These are phyloP conservation scores for Picochlorum sp. DNA, from an alignment of 139 green algal species.

Conservation along the genomic window DNA sequence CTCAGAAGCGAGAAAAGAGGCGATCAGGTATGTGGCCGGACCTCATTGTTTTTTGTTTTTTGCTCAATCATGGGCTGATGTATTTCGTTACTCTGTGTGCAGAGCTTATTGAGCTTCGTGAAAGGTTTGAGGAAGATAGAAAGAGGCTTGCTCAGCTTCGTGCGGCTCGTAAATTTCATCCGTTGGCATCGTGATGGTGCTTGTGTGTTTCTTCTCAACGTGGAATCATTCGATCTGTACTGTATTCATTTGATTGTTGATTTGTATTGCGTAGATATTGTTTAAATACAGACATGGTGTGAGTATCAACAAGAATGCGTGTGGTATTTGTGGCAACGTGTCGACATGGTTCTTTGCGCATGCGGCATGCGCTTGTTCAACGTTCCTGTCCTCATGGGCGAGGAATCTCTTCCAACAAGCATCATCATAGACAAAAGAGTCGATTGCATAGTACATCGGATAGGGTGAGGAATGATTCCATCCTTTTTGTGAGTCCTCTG, in stretches of 20 bases:
- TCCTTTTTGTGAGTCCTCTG: constrained; percentile 27
- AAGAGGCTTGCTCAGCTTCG: constrained; percentile 50
- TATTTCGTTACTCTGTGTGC: neutral
- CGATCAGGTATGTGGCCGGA: constrained; percentile 30
- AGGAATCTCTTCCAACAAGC: no score
- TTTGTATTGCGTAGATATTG: no score
- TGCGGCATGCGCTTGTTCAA: no score
- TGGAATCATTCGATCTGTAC: no score
- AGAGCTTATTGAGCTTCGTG: constrained; percentile 54
- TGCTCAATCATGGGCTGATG: neutral
- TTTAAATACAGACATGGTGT: no score
- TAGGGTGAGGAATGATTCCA: neutral
- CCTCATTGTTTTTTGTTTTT: neutral
- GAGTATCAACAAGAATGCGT: no score
- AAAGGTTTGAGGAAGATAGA: constrained; percentile 56
- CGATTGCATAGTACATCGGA: neutral
- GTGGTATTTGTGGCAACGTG: no score
- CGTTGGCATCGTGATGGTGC: constrained; percentile 16
- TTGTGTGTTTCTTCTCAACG: no score
- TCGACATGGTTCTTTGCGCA: no score
- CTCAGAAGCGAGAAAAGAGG: constrained; percentile 59
- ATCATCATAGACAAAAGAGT: no score
- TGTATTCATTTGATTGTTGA: no score
- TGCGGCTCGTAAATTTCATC: constrained; percentile 52
- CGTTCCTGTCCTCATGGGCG: no score